Evolutionary conservation across 768 basidiomycete genomes (phyloP), one percentile per base, ranked within the genome.

Genomic region (Panaeolus papilionaceus): DNA sequence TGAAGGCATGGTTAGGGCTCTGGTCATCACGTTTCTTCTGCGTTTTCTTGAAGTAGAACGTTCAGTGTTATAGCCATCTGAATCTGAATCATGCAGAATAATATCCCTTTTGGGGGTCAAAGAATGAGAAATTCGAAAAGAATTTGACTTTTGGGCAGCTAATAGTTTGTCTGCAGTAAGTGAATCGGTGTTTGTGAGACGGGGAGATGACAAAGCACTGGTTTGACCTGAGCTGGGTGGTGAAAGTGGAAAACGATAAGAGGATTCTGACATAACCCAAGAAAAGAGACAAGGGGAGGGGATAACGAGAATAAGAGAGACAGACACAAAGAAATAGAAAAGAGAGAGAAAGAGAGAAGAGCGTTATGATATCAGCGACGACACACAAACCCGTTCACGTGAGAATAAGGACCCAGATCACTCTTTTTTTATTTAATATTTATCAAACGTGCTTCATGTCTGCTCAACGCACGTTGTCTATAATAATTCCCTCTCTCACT

Each of bases 11-110:
- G 82, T 83, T 51, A 80, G 66, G n/a, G 84, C 79, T 47, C 80
- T 76, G n/a, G 79, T 75, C 67, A 76, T 74, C 18, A 75, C 68
- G 64, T 74, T 76, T 20, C 78, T 75, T 12, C 75, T 70, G 45
- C 73, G 75, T 67, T 77, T 77, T 61, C 72, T 74, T 16, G 77
- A 75, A 6, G 74, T 71, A 38, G 79, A 79, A 66, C 78, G 79
- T 74, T 86, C 83, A 0, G 83, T 84, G 65, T 77, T 77, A 71
- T 83, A 81, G 33, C 80, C 81, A 64, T 85, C 82, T n/a, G 83
- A 84, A 66, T 83, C 84, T 54, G 79, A 75, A 58, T 76, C 69
- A 71, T 77, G 76, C 54, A 77, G 77, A 51, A 76, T 65, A 38
- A 74, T 75, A 23, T 71, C 73, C 38, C 73, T 73, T 62, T 74